Percentiles rank a stretch among this genome's conserved stretches.
These are phyloP conservation scores for Tillandsia leiboldiana DNA, from an alignment of 176 grass and related monocot species.

Conservation along the genomic window DNA sequence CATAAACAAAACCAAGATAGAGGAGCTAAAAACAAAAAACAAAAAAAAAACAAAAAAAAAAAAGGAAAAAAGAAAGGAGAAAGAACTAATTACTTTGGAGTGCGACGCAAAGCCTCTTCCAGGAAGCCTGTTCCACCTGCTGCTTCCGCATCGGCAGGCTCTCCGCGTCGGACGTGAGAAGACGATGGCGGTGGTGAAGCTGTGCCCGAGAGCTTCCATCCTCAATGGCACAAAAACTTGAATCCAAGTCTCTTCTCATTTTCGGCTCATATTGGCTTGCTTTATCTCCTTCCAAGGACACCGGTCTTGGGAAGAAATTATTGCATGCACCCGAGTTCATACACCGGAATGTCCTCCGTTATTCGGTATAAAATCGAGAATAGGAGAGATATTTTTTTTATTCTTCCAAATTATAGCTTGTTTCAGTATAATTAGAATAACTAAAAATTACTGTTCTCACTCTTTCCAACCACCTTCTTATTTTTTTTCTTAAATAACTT, in stretches of 20 bases:
- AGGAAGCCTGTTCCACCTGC: neutral
- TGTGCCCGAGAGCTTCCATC: neutral
- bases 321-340: too few relatives aligned
- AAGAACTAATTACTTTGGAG: neutral
- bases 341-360: too few relatives aligned
- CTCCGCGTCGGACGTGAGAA: neutral
- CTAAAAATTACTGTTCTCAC: too few relatives aligned
- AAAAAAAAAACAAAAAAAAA: neutral
- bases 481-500: too few relatives aligned
- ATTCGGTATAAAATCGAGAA: too few relatives aligned
- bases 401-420: too few relatives aligned
- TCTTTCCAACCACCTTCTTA: too few relatives aligned
- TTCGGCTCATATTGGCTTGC: too few relatives aligned
- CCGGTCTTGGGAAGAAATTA: too few relatives aligned
- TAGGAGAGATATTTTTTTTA: too few relatives aligned
- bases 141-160: neutral
- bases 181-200: neutral
- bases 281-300: too few relatives aligned
- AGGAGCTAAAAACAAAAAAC: neutral
- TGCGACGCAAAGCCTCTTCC: neutral
- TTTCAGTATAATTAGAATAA: too few relatives aligned
- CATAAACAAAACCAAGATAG: neutral
- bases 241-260: neutral
- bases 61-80: neutral
- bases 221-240: neutral